Percentiles rank a stretch among this genome's conserved stretches.
phyloP scores from a whole-genome alignment of 768 basidiomycete genomes.

The Mycena rebaudengoi region DNA sequence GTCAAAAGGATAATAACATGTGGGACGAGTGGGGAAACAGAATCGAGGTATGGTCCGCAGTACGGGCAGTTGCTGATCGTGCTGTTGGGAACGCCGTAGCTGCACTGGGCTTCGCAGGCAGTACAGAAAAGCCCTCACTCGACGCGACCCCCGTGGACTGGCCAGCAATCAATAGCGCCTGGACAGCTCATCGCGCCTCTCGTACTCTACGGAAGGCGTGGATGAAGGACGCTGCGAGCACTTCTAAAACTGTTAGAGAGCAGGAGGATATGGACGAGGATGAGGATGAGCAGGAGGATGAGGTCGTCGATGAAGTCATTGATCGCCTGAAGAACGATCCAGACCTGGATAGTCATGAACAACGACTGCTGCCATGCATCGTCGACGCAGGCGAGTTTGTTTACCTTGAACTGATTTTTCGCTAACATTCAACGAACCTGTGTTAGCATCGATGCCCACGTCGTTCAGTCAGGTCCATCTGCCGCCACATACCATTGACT shows the following conservation, averaged over 20 bases:
- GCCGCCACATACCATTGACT: conserved; percentile 88
- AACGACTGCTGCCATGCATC: conserved; percentile 82
- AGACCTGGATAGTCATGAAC: conserved; percentile 84
- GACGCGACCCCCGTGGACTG: conserved; percentile 72
- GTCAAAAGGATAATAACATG: conserved; percentile 38
- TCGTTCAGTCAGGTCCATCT: conserved; percentile 90
- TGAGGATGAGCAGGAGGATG: conserved; percentile 52
- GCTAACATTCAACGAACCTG: conserved; percentile 13
- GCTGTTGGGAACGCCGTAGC: conserved; percentile 73
- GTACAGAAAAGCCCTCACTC: conserved; percentile 50
- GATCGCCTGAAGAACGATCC: conserved; percentile 79
- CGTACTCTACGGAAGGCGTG: conserved; percentile 65
- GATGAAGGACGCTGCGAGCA: conserved; percentile 58
- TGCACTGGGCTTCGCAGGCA: conserved; percentile 9
- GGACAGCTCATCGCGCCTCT: conserved; percentile 63
- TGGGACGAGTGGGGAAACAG: conserved; percentile 76
- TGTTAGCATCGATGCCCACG: conserved; percentile 75
- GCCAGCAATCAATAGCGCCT: conserved; percentile 71
- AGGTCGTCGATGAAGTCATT: conserved; percentile 77
- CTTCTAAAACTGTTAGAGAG: conserved; percentile 33
- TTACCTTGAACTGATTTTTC: conserved; percentile 4
- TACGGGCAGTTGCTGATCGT: conserved; percentile 78
- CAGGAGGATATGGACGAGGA: conserved; percentile 46
- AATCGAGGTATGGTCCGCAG: conserved; percentile 74
- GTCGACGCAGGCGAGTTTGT: conserved; percentile 73